These are phyloP conservation scores for Xerocomus minutiporus DNA, from an alignment of 1,284 basidiomycete species.

Conservation along the genomic window DNA sequence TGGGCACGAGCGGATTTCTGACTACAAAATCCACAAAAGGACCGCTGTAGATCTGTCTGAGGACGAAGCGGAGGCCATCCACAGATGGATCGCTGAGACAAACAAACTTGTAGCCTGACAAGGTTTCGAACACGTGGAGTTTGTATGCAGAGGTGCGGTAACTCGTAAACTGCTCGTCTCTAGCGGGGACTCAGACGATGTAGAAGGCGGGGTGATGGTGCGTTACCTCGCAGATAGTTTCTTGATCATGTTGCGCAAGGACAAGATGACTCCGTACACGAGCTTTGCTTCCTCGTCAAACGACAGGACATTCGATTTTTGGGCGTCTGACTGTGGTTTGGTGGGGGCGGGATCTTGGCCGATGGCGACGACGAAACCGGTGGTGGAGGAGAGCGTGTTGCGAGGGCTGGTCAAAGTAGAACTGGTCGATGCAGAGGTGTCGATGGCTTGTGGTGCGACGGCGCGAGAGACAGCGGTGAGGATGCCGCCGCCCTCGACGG, in stretches of 20 bases:
- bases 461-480: conserved; percentile 71
- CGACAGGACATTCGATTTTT: conserved; percentile 54
- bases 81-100: conserved; percentile 85
- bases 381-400: conserved; percentile 55
- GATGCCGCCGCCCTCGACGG: conserved; percentile 59
- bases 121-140: conserved; percentile 88
- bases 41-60: conserved; percentile 88
- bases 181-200: conserved; percentile 28
- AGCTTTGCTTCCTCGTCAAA: conserved; percentile 98
- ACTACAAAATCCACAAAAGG: conserved; percentile 94
- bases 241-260: conserved; percentile 90
- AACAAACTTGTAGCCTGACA: conserved; percentile 92
- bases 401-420: conserved; percentile 52
- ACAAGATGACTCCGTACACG: conserved; percentile 93
- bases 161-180: conserved; percentile 86
- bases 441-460: conserved; percentile 43
- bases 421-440: conserved; percentile 29
- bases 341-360: conserved; percentile 45
- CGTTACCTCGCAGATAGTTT: conserved; percentile 76
- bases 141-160: conserved; percentile 93
- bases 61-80: conserved; percentile 77
- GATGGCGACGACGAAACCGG: conserved; percentile 66
- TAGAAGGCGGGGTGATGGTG: neutral
- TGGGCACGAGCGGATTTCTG: conserved; percentile 79
- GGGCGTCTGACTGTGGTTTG: conserved; percentile 34